Base-by-base conservation (phyloP, 2,329 filamentous ascomycete genomes). In the Microdochium nivale region DNA sequence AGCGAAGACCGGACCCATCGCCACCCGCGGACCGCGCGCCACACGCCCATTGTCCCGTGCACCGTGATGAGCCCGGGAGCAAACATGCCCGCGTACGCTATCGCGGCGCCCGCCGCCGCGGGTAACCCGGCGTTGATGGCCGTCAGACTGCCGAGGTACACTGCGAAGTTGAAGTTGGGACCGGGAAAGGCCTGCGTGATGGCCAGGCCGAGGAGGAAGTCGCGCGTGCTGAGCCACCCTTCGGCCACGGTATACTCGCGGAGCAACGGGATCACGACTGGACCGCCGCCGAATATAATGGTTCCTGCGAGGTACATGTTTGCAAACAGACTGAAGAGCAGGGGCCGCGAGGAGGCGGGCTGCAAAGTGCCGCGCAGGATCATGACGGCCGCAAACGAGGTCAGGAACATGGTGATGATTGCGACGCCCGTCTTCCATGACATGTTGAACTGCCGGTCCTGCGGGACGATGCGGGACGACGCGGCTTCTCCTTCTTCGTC, bases 251-350 rank as follows among this genome's bases (percentile, higher is more conserved):
- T 71, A 57, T 80, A 81, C 54, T 82, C 76, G 19, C 80, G 72
- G 1, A 86, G 70, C 0, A 86, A 71, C 0, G 83, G 82, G 46
- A 86, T 84, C 0, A 86, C 82, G 1, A 85, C 81, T 0, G 82
- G 82, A 0, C 82, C 82, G 2, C 82, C 81, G 3, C 82, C 82
- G 49, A 84, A 81, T 56, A 83, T 84, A 52, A 84, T 78, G 1
- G 86, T 89, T 0, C 86, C 86, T 0, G 86, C 86, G 0, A 89
- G 79, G 59, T 85, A 88, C 67, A 90, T 78, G 63, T 87, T 89
- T 4, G 83, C 74, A 58, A 90, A 89, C 24, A 90, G 74, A 48
- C 77, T 72, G 57, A 81, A 81, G 0, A 76, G 65, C 0, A 81
- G 66, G 0, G 79, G 71, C 0, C 66, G n/a, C n/a, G n/a, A n/a